Base-by-base conservation (phyloP, 2,329 filamentous ascomycete species). In the Fusarium buharicum region DNA sequence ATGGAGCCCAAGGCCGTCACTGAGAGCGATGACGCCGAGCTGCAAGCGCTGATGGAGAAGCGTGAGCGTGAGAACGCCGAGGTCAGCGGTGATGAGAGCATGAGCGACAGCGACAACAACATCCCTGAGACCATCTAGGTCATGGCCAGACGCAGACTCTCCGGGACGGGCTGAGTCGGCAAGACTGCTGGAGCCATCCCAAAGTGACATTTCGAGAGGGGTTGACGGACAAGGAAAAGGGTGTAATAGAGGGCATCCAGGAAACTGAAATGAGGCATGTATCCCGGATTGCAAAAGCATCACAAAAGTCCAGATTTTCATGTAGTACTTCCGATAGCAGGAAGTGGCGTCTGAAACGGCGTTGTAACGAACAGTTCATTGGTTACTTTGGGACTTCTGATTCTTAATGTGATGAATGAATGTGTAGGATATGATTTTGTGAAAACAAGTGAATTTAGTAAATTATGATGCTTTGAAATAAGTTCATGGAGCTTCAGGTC, bases 1-100 rank as follows among this genome's bases (percentile, higher is more conserved):
- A 99, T 99, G 95, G 93, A 95, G 72, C 95, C 95, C 69, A 98
- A 98, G 88, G 95, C 96, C 5, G 95, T 99, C 62, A 99, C 95
- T 2, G 96, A 98, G 84, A 96, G 93, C 77, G 96, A 99, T 73
- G 95, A 99, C 74, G 95, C 94, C 22, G 93, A 97, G 79, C 84
- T 99, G 67, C 93, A 97, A 78, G 95, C 94, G 48, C 86, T 99
- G 66, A 99, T 99, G 95, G 95, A 98, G 85, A 97, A 98, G 89
- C 89, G 91, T 68, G 95, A 97, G 83, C 90, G 92, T 67, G 94
- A 98, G 86, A 99, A 99, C 79, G 91, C 92, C 76, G 92, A 99
- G 78, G 92, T 99, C 74, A 97, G 93, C 77, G 95, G 95, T 73
- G 96, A 99, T 76, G 95, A 99, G 84, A 95, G 93, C 76, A 85